phyloP scores from a whole-genome alignment of 768 basidiomycete genomes.

The Phylloporus rhodoxanthus region DNA sequence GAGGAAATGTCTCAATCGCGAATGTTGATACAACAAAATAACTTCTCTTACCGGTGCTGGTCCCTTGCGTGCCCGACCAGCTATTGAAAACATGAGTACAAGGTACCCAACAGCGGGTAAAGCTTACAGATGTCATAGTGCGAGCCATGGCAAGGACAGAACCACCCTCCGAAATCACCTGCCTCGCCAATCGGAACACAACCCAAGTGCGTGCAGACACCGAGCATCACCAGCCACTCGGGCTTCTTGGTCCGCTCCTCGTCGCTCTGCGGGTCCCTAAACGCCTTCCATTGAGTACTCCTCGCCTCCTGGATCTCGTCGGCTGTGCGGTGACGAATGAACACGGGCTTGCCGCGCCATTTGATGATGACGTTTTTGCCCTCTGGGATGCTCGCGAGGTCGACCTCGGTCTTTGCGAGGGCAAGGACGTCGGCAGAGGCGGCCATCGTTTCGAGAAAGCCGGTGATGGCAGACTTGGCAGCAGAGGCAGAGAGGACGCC shows the following conservation, averaged over 20 bases:
- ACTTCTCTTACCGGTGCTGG: constrained; percentile 78
- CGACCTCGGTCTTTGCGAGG: constrained; percentile 95
- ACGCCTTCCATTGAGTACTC: constrained; percentile 70
- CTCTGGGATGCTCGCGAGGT: constrained; percentile 85
- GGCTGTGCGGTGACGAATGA: constrained; percentile 92
- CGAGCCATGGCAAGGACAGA: constrained; percentile 99
- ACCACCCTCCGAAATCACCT: constrained; percentile 98
- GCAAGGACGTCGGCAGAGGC: constrained; percentile 98
- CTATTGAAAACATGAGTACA: constrained; percentile 34
- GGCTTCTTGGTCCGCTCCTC: constrained; percentile 87
- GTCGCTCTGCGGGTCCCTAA: constrained; percentile 91
- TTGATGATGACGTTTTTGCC: constrained; percentile 97
- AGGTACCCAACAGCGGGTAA: background rate
- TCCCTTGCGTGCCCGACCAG: constrained; percentile 92
- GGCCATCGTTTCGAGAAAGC: constrained; percentile 93
- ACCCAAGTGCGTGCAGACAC: constrained; percentile 95
- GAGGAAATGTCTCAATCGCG: constrained; percentile 10
- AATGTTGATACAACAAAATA: background rate
- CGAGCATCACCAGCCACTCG: constrained; percentile 92
- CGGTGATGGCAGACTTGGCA: constrained; percentile 89
- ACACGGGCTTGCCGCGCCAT: constrained; percentile 99
- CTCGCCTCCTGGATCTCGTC: constrained; percentile 93
- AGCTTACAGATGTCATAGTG: constrained; percentile 92
- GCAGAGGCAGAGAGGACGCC: constrained; percentile 92
- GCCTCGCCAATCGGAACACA: constrained; percentile 98